Percentiles rank a stretch among this genome's conserved stretches.
phyloP scores from a whole-genome alignment of 805 yeast species.

The Saccharomycopsis sp. region DNA sequence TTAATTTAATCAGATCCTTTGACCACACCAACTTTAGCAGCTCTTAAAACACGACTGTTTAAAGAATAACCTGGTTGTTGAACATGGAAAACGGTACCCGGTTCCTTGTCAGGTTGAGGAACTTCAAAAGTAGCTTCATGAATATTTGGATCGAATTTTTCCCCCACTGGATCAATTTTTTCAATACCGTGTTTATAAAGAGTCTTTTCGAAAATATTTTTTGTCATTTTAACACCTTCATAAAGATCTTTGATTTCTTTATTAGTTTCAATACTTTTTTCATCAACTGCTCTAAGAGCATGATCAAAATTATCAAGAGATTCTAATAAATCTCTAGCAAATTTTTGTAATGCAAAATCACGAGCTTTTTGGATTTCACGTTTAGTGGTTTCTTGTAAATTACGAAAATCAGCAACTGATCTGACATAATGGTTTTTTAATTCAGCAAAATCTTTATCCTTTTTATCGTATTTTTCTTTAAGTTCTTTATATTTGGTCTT shows the following conservation, averaged over 20 bases:
- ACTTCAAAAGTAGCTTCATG: conserved; percentile 91
- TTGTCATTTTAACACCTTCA: conserved; percentile 88
- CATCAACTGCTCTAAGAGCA: conserved; percentile 65
- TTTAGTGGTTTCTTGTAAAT: conserved; percentile 82
- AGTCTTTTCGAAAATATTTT: conserved; percentile 77
- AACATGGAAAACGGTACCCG: conserved; percentile 87
- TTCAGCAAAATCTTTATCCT: conserved; percentile 67
- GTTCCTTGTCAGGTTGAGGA: conserved; percentile 78
- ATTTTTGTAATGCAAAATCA: conserved; percentile 86
- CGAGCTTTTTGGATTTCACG: conserved; percentile 78
- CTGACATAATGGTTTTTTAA: conserved; percentile 76
- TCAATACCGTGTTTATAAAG: conserved; percentile 67
- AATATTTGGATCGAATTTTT: conserved; percentile 78
- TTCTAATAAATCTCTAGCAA: conserved; percentile 82
- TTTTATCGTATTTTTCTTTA: conserved; percentile 37
- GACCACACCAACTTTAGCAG: conserved; percentile 93
- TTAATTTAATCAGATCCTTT: too few relatives aligned
- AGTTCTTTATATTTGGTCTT: too few relatives aligned
- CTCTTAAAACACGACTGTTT: conserved; percentile 82
- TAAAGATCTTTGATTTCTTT: conserved; percentile 62
- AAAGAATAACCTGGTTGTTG: conserved; percentile 84
- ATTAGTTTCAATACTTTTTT: conserved; percentile 46
- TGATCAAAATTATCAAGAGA: conserved; percentile 85
- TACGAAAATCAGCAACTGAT: conserved; percentile 86
- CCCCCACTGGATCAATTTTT: conserved; percentile 76